A percentile compares a stretch with the other conserved stretches of the same genome.
These are phyloP conservation scores for Aspergillus steynii DNA, from an alignment of 495 filamentous ascomycete species.

Conservation along the genomic window DNA sequence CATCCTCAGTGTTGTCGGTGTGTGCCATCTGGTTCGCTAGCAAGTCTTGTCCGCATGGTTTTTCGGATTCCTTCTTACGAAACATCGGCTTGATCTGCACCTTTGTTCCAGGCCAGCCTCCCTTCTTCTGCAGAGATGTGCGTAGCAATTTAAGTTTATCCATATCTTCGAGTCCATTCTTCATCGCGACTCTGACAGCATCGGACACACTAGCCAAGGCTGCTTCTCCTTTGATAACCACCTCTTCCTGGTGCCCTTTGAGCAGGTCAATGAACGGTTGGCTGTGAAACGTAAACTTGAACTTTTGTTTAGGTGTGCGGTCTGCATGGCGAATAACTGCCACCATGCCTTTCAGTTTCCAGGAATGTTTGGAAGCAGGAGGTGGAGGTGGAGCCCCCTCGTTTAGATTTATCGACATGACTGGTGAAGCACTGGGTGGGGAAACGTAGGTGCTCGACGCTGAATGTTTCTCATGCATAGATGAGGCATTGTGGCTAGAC, in stretches of 20 bases:
- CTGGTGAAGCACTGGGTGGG: conserved; percentile 34
- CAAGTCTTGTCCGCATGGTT: conserved; percentile 36
- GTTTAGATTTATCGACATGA: conserved; percentile 30
- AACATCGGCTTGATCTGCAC: conserved; percentile 99
- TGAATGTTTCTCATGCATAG: conserved; percentile 26
- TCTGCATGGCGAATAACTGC: conserved; percentile 95
- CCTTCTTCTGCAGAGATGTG: conserved; percentile 87
- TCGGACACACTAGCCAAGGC: conserved; percentile 86
- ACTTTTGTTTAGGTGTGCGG: conserved; percentile 97
- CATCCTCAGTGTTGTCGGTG: conserved; percentile 19
- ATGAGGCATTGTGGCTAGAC: conserved; percentile 19
- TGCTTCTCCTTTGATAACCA: conserved; percentile 87
- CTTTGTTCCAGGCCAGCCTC: conserved; percentile 91
- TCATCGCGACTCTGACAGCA: conserved; percentile 77
- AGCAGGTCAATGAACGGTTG: conserved; percentile 93
- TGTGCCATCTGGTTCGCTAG: conserved; percentile 8
- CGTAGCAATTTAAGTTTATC: conserved; percentile 81
- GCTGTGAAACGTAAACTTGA: conserved; percentile 98
- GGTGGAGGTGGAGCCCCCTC: conserved; percentile 54
- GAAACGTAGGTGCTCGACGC: conserved; percentile 27
- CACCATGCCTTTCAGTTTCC: conserved; percentile 98
- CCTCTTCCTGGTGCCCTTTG: conserved; percentile 93
- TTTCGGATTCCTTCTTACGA: conserved; percentile 70
- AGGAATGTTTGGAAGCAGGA: conserved; percentile 89
- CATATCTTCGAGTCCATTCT: conserved; percentile 76